A percentile compares a stretch with the other conserved stretches of the same genome.
Evolutionary conservation across 805 yeast genomes (phyloP).

Genomic region (Brettanomyces nanus): DNA sequence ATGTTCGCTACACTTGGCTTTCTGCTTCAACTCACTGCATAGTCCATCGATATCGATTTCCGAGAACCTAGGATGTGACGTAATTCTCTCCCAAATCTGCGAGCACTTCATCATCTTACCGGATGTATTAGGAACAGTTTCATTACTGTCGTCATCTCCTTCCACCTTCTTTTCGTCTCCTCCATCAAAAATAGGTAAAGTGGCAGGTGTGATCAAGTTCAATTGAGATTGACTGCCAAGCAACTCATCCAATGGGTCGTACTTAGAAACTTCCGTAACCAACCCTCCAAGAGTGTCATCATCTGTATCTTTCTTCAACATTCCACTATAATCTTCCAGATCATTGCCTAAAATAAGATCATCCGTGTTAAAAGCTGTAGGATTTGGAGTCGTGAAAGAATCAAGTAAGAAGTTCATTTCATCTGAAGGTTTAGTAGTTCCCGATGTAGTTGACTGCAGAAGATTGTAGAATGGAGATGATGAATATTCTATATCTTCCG

Average conservation of each 20-base stretch:
- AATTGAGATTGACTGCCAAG: slow-evolving; percentile 6
- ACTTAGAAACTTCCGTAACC: slow-evolving; percentile 48
- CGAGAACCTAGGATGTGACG: slow-evolving; percentile 87
- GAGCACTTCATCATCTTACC: slow-evolving; percentile 62
- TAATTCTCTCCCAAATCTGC: slow-evolving; percentile 93
- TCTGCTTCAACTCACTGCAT: slow-evolving; percentile 79
- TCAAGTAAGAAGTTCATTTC: slow-evolving; percentile 1
- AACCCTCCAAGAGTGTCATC: slow-evolving; percentile 22
- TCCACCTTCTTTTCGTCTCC: background rate
- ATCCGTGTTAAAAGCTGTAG: slow-evolving; percentile 12
- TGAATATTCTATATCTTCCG: background rate
- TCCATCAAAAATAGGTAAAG: slow-evolving; percentile 20
- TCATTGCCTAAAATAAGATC: slow-evolving; percentile 5
- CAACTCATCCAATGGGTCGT: slow-evolving; percentile 34
- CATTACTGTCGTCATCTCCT: slow-evolving; percentile 7
- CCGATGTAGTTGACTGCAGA: background rate
- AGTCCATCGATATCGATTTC: slow-evolving; percentile 92
- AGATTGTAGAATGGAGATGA: slow-evolving; percentile 1
- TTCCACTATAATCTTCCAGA: slow-evolving; percentile 4
- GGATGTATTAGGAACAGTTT: slow-evolving; percentile 61
- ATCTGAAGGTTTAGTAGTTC: background rate
- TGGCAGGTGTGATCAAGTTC: slow-evolving; percentile 7
- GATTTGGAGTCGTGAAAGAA: slow-evolving; percentile 3
- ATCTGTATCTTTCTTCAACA: slow-evolving; percentile 7
- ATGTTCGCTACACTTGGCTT: slow-evolving; percentile 90